Conservation (phyloP, 768 basidiomycete genomes). For the Boletus fagicola region DNA sequence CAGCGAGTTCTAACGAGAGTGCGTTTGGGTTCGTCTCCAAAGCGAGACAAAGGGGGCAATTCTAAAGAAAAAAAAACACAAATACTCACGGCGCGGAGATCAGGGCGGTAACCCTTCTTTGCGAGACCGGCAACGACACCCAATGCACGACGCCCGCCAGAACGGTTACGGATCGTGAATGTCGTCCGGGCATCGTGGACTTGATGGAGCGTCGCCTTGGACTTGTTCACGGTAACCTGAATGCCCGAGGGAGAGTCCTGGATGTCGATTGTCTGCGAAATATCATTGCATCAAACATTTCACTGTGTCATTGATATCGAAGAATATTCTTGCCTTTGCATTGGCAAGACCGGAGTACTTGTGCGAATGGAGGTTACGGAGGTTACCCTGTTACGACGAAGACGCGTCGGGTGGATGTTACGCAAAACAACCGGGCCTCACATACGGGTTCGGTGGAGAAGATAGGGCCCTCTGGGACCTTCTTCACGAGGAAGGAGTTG, state of each 20-base stretch:
- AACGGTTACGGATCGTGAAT: constrained; percentile 59
- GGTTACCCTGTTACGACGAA: constrained; percentile 61
- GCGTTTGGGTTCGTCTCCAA: constrained; percentile 39
- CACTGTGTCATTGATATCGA: not conserved
- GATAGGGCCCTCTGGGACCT: constrained; percentile 63
- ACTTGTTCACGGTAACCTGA: constrained; percentile 63
- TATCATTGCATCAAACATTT: constrained; percentile 1
- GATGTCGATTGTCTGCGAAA: constrained; percentile 62
- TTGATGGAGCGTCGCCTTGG: constrained; percentile 50
- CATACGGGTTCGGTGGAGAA: constrained; percentile 85
- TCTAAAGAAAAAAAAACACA: not conserved
- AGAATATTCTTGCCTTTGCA: constrained; percentile 54
- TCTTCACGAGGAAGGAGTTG: constrained; percentile 87
- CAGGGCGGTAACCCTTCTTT: constrained; percentile 73
- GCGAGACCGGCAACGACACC: constrained; percentile 60
- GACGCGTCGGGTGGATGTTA: constrained; percentile 6
- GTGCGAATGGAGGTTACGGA: constrained; percentile 84
- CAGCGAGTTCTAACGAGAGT: constrained; percentile 94
- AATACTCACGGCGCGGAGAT: constrained; percentile 69
- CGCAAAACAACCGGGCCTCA: constrained; percentile 15
- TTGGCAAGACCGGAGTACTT: constrained; percentile 91
- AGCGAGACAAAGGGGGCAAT: not conserved
- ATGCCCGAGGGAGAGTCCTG: constrained; percentile 53
- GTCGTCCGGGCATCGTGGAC: constrained; percentile 50
- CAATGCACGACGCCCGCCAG: constrained; percentile 67